Evolutionary conservation across 495 filamentous ascomycete genomes (phyloP).

Genomic region (Neurospora sp.): DNA sequence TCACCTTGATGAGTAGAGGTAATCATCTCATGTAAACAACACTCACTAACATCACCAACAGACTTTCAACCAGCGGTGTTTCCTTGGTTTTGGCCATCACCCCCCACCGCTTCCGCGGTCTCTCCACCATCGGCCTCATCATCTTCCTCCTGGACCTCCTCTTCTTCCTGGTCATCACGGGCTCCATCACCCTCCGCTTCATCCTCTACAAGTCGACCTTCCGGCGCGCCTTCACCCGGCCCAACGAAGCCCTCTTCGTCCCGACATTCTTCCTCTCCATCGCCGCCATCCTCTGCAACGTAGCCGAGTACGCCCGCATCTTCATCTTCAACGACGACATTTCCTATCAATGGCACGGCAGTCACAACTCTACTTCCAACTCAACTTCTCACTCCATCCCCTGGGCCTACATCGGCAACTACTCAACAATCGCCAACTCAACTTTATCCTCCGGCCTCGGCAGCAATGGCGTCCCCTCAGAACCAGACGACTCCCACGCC

Average conservation of each 20-base stretch:
- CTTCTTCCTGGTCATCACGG: slow-evolving; percentile 44
- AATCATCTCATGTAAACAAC: background rate
- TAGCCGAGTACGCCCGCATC: slow-evolving; percentile 43
- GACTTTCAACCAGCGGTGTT: slow-evolving; percentile 56
- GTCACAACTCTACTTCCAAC: no score
- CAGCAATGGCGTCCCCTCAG: background rate
- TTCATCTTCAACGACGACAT: slow-evolving; percentile 34
- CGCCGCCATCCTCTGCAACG: slow-evolving; percentile 50
- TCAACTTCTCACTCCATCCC: background rate
- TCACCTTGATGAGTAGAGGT: background rate
- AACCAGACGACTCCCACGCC: background rate
- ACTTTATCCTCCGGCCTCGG: background rate
- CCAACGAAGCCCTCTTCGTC: slow-evolving; percentile 56
- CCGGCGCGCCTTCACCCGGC: slow-evolving; percentile 46
- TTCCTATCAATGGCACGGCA: background rate
- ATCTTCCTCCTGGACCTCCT: slow-evolving; percentile 55
- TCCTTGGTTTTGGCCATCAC: slow-evolving; percentile 49
- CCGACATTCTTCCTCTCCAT: slow-evolving; percentile 57
- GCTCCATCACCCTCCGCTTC: slow-evolving; percentile 47
- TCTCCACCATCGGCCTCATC: slow-evolving; percentile 47
- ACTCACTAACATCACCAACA: slow-evolving; percentile 1
- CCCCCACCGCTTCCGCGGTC: slow-evolving; percentile 48
- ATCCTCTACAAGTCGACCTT: slow-evolving; percentile 40
- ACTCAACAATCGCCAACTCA: background rate
- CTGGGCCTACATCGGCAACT: background rate